Base-by-base conservation (phyloP, 257 asterid genomes). In the Lycium barbarum region DNA sequence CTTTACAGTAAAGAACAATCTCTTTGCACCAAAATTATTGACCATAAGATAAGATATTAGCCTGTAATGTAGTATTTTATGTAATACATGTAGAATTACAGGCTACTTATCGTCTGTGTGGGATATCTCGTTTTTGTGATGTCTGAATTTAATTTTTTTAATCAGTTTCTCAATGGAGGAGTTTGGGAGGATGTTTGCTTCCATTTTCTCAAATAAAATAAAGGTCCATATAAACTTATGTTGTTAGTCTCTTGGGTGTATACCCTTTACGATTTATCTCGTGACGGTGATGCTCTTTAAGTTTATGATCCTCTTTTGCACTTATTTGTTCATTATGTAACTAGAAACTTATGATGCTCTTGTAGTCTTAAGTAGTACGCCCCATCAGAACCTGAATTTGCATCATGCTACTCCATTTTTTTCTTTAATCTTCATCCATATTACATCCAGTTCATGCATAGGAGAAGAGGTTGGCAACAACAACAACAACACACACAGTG, bases 341-440 rank as follows among this genome's bases (percentile, higher is more conserved):
- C 81, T 51, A 49, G 61, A 74, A 74, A 74, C 81, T 74, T 51
- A 51, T 76, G 62, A 33, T 33, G 81, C 59, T 51, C 81, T 76
- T 22, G 22, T 26, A 51, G 45, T 22, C 38, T 49, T 76, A 10
- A 76, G 13, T 68, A 14, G 13, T 36, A 68, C 51, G 0, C 62
- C 20, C 63, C 36, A 51, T 73, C 20, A 53, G 20, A 76, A 51
- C 81, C 81, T 51, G 81, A 51, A 45, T 76, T 20, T 76, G 45
- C 63, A 13, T 22, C 49, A 49, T 51, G 9, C 13, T 76, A 6
- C 43, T 74, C 22, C 81, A 51, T 51, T 49, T 7, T 35, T 15
- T 22, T 22, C 62, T 22, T 49, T 51, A 26, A 76, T 51, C 62
- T 51, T 76, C 81, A 76, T 76, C 81, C 62, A 22, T 51, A 51